Evolutionary conservation across 495 filamentous ascomycete genomes (phyloP).

Genomic region (Penicillium pancosmium): DNA sequence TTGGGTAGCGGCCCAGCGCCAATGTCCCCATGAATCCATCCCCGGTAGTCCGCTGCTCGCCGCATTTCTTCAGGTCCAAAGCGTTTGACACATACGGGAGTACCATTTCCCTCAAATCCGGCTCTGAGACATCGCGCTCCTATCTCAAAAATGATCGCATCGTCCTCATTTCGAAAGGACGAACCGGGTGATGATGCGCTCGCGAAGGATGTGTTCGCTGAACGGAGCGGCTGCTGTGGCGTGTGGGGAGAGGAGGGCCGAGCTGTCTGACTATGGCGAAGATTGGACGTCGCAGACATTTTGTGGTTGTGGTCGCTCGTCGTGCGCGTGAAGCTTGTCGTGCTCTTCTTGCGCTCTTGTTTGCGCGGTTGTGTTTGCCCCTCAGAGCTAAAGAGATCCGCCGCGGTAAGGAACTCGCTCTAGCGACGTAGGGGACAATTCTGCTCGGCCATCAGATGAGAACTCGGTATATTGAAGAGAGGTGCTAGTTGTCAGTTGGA

Average conservation of each 20-base stretch:
- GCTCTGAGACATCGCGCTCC: conserved; percentile 77
- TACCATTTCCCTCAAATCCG: conserved; percentile 80
- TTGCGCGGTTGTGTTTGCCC: conserved; percentile 15
- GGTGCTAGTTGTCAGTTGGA: background rate
- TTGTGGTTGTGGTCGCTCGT: conserved; percentile 18
- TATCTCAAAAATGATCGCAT: conserved; percentile 79
- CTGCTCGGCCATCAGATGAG: conserved; percentile 18
- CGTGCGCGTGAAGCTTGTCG: conserved; percentile 13
- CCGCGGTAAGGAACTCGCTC: conserved; percentile 10
- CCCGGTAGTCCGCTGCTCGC: conserved; percentile 79
- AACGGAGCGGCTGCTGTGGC: conserved; percentile 40
- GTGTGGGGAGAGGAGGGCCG: conserved; percentile 40
- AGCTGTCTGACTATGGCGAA: conserved; percentile 38
- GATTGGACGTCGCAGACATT: conserved; percentile 27
- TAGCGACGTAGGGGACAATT: conserved; percentile 4
- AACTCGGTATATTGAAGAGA: background rate
- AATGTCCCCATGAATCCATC: conserved; percentile 53
- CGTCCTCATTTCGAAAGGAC: conserved; percentile 79
- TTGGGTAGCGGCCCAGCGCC: conserved; percentile 22
- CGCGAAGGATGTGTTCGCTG: conserved; percentile 50
- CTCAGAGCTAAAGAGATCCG: conserved; percentile 19
- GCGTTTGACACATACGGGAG: conserved; percentile 69
- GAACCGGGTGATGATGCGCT: conserved; percentile 71
- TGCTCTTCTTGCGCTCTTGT: conserved; percentile 12
- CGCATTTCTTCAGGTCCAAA: conserved; percentile 76